Percentiles rank a stretch among this genome's conserved stretches.
Evolutionary conservation across 176 grass and related monocot species (phyloP).

Genomic region (Pontederia paniculata): DNA sequence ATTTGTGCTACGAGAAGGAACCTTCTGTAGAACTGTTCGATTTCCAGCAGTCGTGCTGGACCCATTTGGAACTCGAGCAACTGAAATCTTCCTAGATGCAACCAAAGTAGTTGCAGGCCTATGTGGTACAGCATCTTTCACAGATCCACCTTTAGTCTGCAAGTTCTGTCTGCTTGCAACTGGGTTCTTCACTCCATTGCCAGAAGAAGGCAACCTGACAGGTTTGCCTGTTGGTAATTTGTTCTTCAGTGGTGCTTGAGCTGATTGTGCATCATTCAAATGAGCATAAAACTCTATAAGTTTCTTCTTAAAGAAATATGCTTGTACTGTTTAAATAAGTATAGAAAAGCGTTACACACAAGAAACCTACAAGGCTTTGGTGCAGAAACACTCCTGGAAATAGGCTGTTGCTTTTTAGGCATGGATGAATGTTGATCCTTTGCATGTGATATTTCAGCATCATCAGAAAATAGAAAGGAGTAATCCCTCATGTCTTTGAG

Average conservation of each 20-base stretch:
- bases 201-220: conserved; percentile 9
- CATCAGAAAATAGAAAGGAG: conserved; percentile 65
- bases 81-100: conserved; percentile 16
- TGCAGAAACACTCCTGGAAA: conserved; percentile 8
- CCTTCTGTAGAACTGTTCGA: conserved; percentile 19
- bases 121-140: conserved; percentile 5
- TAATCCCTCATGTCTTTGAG: conserved; percentile 64
- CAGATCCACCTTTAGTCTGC: conserved; percentile 20
- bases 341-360: background rate
- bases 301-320: conserved; percentile 1
- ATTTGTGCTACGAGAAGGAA: conserved; percentile 37
- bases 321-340: background rate
- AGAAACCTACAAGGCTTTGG: conserved; percentile 55
- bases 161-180: conserved; percentile 19
- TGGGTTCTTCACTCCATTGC: conserved; percentile 29
- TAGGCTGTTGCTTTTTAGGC: background rate
- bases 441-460: conserved; percentile 29
- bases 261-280: conserved; percentile 19
- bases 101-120: conserved; percentile 16
- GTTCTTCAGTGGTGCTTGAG: conserved; percentile 9
- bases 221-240: conserved; percentile 5
- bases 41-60: background rate
- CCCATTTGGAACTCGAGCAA: conserved; percentile 6
- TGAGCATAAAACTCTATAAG: conserved; percentile 34
- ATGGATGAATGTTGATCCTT: conserved; percentile 1